Evolutionary conservation across 257 asterid species (phyloP), one percentile per base, ranked within the genome.

Genomic region (Jaltomata sinuosa): DNA sequence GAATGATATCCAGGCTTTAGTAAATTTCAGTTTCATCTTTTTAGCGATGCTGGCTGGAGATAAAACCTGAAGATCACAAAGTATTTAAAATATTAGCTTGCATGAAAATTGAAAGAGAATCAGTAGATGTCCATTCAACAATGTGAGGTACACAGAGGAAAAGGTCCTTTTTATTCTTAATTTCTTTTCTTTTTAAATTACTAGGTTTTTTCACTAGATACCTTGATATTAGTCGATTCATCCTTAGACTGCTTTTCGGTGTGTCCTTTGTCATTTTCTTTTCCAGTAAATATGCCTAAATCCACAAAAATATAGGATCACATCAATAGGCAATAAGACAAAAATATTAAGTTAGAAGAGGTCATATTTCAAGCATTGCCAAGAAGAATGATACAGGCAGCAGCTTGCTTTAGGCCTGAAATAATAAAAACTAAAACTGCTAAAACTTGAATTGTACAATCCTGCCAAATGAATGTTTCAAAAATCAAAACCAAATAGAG

Each of bases 1-100:
- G 87, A 96, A 96, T 50, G 98, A 88, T 89, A 94, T 93, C 99
- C 99, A 96, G 83, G 97, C 98, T 89, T 93, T 96, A 57, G 92
- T 90, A 72, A 94, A 93, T 90, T 93, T 96, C 69, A 86, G 89
- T 90, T 95, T 96, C 96, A 96, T 90, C 94, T 90, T 96, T 90
- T 92, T 96, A 36, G 92, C 84, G 16, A 91, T 79, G 83, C 59
- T 88, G 50, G 83, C 85, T 22, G 92, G 65, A 87, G 97, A 85
- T 87, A 90, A 67, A 89, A 86, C 94, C 98, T 95, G 92, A 65
- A 82, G 82, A 86, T 67, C 65, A 34, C 64, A 74, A 86, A 84
- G 82, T n/a, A 49, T 59, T 83, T 49, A 72, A 22, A 22, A 50
- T 25, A 47, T 47, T 47, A 47, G 61, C 81, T 76, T 8, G 81